Percentiles rank a stretch among this genome's conserved stretches.
These are phyloP conservation scores for Magnolia sinica DNA, from an alignment of 164 flowering plant genomes.

Conservation along the genomic window DNA sequence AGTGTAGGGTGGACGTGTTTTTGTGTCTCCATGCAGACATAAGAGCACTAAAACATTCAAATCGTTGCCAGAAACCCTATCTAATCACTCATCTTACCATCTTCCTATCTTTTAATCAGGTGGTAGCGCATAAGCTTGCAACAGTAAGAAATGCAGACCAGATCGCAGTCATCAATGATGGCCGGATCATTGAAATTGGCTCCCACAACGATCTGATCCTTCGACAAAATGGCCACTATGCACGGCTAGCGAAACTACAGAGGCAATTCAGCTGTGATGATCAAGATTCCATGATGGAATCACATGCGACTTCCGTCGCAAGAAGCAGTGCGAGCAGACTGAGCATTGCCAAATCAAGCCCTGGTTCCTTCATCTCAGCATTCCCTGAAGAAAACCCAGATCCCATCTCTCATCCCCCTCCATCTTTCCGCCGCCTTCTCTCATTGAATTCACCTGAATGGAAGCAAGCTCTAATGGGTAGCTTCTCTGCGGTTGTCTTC, in stretches of 20 bases:
- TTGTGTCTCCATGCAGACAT: too few species aligned
- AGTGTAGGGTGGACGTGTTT: too few species aligned
- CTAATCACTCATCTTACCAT: too few species aligned
- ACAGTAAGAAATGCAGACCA: slow-evolving; percentile 71
- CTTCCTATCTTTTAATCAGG: slow-evolving; percentile 34
- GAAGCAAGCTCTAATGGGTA: slow-evolving; percentile 69
- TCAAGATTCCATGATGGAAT: slow-evolving; percentile 33
- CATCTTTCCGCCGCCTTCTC: slow-evolving; percentile 65
- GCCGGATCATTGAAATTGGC: slow-evolving; percentile 63
- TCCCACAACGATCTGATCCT: slow-evolving; percentile 62
- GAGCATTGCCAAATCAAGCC: slow-evolving; percentile 57
- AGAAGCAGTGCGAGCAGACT: slow-evolving; percentile 52
- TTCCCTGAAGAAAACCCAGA: slow-evolving; percentile 18
- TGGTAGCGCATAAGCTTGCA: slow-evolving; percentile 84
- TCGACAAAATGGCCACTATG: slow-evolving; percentile 56
- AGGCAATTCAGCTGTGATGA: slow-evolving; percentile 56
- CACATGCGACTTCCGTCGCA: slow-evolving; percentile 30
- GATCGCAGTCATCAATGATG: slow-evolving; percentile 66
- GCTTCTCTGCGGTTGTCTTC: slow-evolving; percentile 60
- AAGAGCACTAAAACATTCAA: too few species aligned
- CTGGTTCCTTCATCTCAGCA: slow-evolving; percentile 39
- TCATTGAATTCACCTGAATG: slow-evolving; percentile 65
- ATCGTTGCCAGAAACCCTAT: too few species aligned
- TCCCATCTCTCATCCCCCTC: slow-evolving; percentile 35
- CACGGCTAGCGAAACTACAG: slow-evolving; percentile 67